Evolutionary conservation across 306 rosid genomes (phyloP).

Genomic region (Rosa persica): DNA sequence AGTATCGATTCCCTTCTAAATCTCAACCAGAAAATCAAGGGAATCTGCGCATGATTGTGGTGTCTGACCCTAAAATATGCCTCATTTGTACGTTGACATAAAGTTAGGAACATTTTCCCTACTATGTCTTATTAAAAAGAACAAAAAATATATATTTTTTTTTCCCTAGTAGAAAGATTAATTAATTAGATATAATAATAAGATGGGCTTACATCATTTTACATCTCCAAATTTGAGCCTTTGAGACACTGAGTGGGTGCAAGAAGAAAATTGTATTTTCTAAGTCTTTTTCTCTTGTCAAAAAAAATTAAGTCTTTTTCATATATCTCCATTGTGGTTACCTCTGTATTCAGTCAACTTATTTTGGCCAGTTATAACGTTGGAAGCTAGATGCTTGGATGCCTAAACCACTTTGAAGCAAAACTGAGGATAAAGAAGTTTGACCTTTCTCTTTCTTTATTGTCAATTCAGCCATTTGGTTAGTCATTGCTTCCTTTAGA

Average conservation of each 20-base stretch:
- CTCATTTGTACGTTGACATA: constrained; percentile 4
- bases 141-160: too few relatives aligned
- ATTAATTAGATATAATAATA: background rate
- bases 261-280: background rate
- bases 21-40: background rate
- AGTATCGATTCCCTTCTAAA: constrained; percentile 15
- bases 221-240: background rate
- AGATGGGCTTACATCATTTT: background rate
- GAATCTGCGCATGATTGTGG: background rate
- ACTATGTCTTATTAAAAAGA: too few relatives aligned
- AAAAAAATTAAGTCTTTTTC: background rate
- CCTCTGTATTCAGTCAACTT: constrained; percentile 19
- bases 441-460: constrained; percentile 13
- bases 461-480: constrained; percentile 7
- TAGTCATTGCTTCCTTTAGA: background rate
- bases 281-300: background rate
- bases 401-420: constrained; percentile 4
- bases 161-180: background rate
- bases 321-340: background rate
- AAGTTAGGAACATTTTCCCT: background rate
- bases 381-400: background rate
- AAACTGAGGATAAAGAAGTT: constrained; percentile 7
- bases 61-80: constrained; percentile 2
- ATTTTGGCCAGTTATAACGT: background rate
- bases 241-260: background rate